Evolutionary conservation across 371 early-diverging fungal genomes (phyloP), one percentile per base, ranked within the genome.

Genomic region (Racocetra persica): DNA sequence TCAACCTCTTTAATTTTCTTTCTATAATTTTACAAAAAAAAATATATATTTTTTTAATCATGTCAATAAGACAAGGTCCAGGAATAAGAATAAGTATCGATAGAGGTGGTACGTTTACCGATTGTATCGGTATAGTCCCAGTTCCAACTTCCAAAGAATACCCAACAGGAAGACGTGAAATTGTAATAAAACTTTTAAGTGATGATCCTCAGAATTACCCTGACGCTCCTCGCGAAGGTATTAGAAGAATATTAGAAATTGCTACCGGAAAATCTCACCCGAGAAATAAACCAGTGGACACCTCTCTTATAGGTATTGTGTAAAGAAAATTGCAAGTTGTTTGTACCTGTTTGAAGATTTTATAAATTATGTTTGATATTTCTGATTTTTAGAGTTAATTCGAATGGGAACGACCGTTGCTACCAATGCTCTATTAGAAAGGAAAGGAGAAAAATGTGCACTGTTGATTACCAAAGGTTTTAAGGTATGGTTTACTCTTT

Each of bases 351-450:
- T 32, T 59, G 22, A 24, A 72, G 26, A 72, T 26, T 59, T 67
- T 36, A 36, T 73, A 59, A 79, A 36, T 7, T 62, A 41, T n/a
- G n/a, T n/a, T n/a, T n/a, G n/a, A 38, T 20, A 24, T 54, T 45
- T 10, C 24, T 24, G 36, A 32, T 55, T 26, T 55, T 6, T 86
- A 92, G 94, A 93, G 71, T 91, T 93, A 62, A 93, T 98, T 38
- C 93, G 98, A 41, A 97, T 98, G 97, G 97, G 97, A 45, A 98
- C 98, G 0, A 99, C 98, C 0, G 98, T 99, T 1, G 99, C 99
- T 0, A 99, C 99, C 14, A 99, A 99, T 81, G 98, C 98, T 10
- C 85, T 96, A 8, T 84, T 96, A 76, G 96, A 96, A 84, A 87
- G 95, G 69, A 95, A 96, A 80, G 99, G 99, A 2, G 97, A 96